phyloP scores from a whole-genome alignment of 768 basidiomycete species.

The Coprinopsis cinerea region DNA sequence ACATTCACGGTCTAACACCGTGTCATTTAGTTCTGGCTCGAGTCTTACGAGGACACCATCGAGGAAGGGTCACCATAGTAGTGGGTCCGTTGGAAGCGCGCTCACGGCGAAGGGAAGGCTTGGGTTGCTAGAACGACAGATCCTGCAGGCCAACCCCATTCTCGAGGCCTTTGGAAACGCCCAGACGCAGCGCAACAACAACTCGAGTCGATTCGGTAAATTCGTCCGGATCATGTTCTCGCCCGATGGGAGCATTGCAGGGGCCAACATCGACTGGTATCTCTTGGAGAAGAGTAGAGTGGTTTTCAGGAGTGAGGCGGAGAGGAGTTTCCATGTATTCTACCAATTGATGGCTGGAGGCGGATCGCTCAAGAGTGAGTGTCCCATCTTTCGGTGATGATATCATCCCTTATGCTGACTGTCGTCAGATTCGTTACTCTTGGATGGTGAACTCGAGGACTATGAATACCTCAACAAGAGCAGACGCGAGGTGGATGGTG shows the following conservation, averaged over 20 bases:
- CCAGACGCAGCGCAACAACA: conserved; percentile 97
- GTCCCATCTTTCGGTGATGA: background rate
- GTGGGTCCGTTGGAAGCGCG: conserved; percentile 36
- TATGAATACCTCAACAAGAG: conserved; percentile 93
- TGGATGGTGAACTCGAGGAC: conserved; percentile 68
- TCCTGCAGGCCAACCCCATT: conserved; percentile 95
- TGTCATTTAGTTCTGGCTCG: conserved; percentile 48
- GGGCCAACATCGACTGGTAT: conserved; percentile 99
- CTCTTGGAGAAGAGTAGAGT: conserved; percentile 96
- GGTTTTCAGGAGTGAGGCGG: conserved; percentile 79
- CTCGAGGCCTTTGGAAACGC: conserved; percentile 98
- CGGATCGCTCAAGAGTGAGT: conserved; percentile 60
- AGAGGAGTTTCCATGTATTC: conserved; percentile 95
- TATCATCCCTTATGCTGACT: conserved; percentile 9
- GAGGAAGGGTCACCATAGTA: conserved; percentile 46
- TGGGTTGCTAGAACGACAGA: conserved; percentile 90
- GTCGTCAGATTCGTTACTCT: conserved; percentile 58
- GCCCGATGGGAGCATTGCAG: conserved; percentile 89
- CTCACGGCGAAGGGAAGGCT: conserved; percentile 67
- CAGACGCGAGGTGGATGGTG: conserved; percentile 87
- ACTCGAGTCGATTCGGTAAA: conserved; percentile 98
- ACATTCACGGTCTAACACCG: conserved; percentile 63
- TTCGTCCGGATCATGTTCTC: conserved; percentile 96
- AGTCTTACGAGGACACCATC: conserved; percentile 70
- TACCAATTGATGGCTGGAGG: conserved; percentile 89